These are phyloP conservation scores for Ophidiomyces ophidiicola DNA, from an alignment of 2,329 filamentous ascomycete species.

Conservation along the genomic window DNA sequence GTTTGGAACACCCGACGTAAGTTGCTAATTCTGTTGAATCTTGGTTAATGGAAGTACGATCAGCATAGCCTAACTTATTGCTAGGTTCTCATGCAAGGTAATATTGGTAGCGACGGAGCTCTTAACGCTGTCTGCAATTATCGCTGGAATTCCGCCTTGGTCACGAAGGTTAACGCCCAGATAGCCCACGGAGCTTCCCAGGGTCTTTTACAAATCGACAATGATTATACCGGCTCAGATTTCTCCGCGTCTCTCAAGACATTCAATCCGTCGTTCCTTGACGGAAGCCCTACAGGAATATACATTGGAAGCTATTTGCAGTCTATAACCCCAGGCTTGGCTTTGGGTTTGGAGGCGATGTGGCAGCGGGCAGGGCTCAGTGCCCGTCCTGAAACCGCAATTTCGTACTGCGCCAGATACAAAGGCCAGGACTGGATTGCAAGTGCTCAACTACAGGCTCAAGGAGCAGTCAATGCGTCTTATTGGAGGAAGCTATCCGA, in stretches of 20 bases:
- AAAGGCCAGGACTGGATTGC: conserved; percentile 87
- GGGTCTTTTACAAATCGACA: conserved; percentile 85
- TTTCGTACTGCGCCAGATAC: conserved; percentile 87
- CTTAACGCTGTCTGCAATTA: conserved; percentile 87
- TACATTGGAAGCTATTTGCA: conserved; percentile 94
- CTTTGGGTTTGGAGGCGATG: conserved; percentile 81
- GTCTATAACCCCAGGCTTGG: conserved; percentile 72
- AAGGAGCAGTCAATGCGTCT: conserved; percentile 75
- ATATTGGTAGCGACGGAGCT: conserved; percentile 81
- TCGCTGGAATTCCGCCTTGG: conserved; percentile 66
- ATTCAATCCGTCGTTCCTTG: conserved; percentile 86
- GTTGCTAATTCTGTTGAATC: conserved; percentile 21
- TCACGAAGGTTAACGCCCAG: conserved; percentile 80
- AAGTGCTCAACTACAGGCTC: conserved; percentile 75
- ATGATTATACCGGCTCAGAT: conserved; percentile 86
- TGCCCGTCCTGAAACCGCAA: conserved; percentile 76
- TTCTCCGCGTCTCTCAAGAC: conserved; percentile 89
- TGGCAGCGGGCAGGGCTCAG: conserved; percentile 80
- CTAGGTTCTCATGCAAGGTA: conserved; percentile 90
- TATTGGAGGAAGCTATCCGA: conserved; percentile 92
- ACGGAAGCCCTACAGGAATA: conserved; percentile 87
- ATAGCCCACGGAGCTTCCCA: conserved; percentile 64
- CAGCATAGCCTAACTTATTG: not conserved
- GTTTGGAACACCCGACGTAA: conserved; percentile 83
- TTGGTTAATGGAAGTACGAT: not conserved